These are phyloP conservation scores for Lichtheimia hyalospora DNA, from an alignment of 371 early-diverging fungal genomes.

Conservation along the genomic window DNA sequence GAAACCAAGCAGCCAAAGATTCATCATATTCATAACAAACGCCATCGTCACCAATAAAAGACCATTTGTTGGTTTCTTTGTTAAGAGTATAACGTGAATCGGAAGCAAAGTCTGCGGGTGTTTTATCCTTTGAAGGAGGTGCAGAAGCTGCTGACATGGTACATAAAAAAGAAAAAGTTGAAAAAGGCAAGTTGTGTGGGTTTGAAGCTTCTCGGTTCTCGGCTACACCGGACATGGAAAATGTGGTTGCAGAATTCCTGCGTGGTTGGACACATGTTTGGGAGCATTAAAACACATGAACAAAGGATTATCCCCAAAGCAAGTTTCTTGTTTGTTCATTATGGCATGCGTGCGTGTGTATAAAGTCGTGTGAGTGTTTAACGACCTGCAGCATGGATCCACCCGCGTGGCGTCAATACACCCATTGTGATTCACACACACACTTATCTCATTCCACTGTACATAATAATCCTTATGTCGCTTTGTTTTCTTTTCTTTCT, in stretches of 20 bases:
- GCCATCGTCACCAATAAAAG: constrained; percentile 73
- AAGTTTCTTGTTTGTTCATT: too few relatives aligned
- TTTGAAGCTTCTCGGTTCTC: not conserved
- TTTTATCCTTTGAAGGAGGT: not conserved
- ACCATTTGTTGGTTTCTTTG: constrained; percentile 73
- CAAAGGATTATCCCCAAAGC: too few relatives aligned
- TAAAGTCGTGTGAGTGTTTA: too few relatives aligned
- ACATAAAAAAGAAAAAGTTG: not conserved
- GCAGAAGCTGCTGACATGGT: not conserved
- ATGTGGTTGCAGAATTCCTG: not conserved
- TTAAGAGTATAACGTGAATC: constrained; percentile 61
- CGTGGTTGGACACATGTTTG: not conserved
- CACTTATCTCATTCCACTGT: too few relatives aligned
- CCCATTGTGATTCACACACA: too few relatives aligned
- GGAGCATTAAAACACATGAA: too few relatives aligned
- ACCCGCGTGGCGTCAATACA: too few relatives aligned
- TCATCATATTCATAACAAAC: constrained; percentile 83
- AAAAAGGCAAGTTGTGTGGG: not conserved
- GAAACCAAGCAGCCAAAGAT: constrained; percentile 85
- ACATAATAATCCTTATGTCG: too few relatives aligned
- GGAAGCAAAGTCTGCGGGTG: constrained; percentile 28
- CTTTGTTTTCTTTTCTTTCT: too few relatives aligned
- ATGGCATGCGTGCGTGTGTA: too few relatives aligned
- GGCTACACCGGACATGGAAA: not conserved
- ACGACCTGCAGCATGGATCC: too few relatives aligned